Conservation (phyloP, 2,329 filamentous ascomycete species). For the Metarhizium humberi region DNA sequence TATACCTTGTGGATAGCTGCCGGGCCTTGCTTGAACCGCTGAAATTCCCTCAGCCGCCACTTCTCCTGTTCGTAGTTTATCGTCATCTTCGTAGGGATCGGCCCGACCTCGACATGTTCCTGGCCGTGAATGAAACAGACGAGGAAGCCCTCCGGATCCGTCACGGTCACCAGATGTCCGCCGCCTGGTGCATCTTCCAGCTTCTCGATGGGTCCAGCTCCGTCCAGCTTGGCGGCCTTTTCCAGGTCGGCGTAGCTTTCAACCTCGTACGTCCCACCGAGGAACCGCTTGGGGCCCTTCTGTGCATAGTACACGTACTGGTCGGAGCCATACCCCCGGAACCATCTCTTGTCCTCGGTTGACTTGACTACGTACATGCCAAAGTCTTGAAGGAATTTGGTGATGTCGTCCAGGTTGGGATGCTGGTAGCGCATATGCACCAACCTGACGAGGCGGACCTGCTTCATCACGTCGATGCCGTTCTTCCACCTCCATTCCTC, state of each 20-base stretch:
- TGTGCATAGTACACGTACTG: conserved; percentile 7
- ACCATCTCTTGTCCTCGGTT: conserved; percentile 5
- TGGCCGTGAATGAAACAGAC: no score
- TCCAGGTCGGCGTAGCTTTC: conserved; percentile 10
- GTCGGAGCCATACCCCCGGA: conserved; percentile 7
- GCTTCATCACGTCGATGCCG: no score
- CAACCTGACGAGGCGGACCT: no score
- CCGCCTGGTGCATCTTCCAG: conserved; percentile 20
- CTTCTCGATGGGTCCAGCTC: not conserved
- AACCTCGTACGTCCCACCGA: conserved; percentile 7
- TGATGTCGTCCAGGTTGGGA: no score
- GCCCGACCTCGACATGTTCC: no score
- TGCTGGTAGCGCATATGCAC: no score
- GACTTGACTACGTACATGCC: conserved; percentile 7
- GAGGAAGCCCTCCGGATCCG: not conserved
- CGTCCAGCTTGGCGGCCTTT: conserved; percentile 5
- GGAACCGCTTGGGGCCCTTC: conserved; percentile 5
- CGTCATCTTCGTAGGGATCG: no score
- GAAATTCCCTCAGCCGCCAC: no score
- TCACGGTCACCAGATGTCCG: conserved; percentile 27
- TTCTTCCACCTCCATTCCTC: no score
- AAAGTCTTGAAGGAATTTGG: conserved; percentile 4
- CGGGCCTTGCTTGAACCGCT: no score
- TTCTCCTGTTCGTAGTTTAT: no score
- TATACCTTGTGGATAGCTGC: no score